These are phyloP conservation scores for Mycena chlorophos DNA, from an alignment of 768 basidiomycete species.

Conservation along the genomic window DNA sequence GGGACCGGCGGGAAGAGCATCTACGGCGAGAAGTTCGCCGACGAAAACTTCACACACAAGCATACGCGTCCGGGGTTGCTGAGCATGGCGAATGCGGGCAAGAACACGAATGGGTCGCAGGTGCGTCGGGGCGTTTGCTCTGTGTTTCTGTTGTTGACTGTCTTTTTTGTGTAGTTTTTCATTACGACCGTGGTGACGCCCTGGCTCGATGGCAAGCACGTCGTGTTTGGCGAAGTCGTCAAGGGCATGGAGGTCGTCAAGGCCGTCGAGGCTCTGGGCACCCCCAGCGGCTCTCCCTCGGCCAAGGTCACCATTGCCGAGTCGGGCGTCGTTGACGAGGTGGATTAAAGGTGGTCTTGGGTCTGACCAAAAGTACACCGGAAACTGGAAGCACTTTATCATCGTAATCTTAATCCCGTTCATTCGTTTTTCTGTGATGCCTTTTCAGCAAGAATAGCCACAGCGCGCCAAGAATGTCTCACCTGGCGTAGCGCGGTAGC, in stretches of 20 bases:
- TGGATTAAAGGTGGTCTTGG: not conserved
- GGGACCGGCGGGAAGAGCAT: constrained; percentile 84
- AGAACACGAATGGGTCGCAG: constrained; percentile 81
- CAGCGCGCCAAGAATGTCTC: not conserved
- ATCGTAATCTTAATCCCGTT: not conserved
- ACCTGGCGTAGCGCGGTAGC: not conserved
- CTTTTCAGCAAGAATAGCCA: too few species aligned
- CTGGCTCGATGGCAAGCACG: constrained; percentile 79
- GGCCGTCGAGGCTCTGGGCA: constrained; percentile 42
- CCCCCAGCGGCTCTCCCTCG: constrained; percentile 40
- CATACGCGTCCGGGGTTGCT: constrained; percentile 71
- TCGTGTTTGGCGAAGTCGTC: constrained; percentile 83
- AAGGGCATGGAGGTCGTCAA: constrained; percentile 60
- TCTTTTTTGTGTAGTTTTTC: too few species aligned
- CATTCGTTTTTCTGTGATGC: not conserved
- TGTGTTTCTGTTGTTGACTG: not conserved
- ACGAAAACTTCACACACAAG: constrained; percentile 82
- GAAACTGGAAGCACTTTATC: not conserved
- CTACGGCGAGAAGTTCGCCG: constrained; percentile 70
- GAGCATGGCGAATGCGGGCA: constrained; percentile 80
- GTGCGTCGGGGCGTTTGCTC: constrained; percentile 9
- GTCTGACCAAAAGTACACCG: not conserved
- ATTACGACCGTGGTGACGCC: constrained; percentile 73
- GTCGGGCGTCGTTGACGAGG: constrained; percentile 40
- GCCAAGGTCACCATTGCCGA: constrained; percentile 52